Base-by-base conservation (phyloP, 768 basidiomycete species). In the Phaffia tasmanica region DNA sequence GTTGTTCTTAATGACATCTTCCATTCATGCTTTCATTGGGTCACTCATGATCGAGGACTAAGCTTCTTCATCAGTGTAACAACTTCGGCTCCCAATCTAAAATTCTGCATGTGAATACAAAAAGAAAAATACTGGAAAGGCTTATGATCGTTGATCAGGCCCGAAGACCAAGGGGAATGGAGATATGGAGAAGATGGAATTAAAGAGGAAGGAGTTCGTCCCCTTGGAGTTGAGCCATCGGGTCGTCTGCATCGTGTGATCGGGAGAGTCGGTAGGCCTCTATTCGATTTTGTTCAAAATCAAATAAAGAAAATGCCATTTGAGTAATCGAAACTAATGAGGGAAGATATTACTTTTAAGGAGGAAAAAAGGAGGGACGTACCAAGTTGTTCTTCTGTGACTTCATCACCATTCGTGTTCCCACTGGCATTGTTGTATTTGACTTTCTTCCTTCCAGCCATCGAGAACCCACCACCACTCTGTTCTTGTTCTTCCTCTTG, bases 151-250 rank as follows among this genome's bases (percentile, higher is more conserved):
- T 5, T 5, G 11, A 42, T 4, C 4, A 42, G 35, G 35, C 35
- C 11, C 11, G 35, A 42, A 11, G 35, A 42, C 35, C 35, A 42
- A 42, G 11, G 35, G 35, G 35, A 5, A 42, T 42, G 35, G 11
- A 42, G 11, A 11, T 42, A 4, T 54, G 42, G 42, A 47, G 3
- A 35, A 7, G 32, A 61, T 11, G 42, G 25, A 54, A 30, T 62
- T 48, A 67, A 4, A 69, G 35, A 35, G 67, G 67, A 25, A 69
- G 29, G 23, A 69, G 27, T 55, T 82, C 83, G 54, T 75, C 70
- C 75, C 91, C 91, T 60, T 89, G 81, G 74, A 92, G 91, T 75
- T 88, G 89, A 50, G 88, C 87, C 91, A 95, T 95, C 3, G 91
- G 91, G 76, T 95, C 91, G 66, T 91, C 88, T 57, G 81, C 79